Evolutionary conservation across 2,329 filamentous ascomycete genomes (phyloP).

Genomic region (Verticillium zaregamsianum): DNA sequence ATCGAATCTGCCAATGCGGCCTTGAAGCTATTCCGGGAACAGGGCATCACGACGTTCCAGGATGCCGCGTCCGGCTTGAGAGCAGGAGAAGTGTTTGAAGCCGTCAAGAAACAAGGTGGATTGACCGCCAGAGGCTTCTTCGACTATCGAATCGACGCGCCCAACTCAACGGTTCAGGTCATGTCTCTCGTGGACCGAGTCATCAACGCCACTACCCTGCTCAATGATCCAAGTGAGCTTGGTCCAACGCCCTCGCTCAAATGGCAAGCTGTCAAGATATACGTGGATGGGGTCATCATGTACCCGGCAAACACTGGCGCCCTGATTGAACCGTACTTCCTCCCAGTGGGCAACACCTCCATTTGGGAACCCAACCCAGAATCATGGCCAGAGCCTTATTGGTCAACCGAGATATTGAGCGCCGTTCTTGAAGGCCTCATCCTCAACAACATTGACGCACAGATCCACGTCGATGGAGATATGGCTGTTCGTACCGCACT

Average conservation of each 20-base stretch:
- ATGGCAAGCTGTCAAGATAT: conserved; percentile 22
- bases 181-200: conserved; percentile 11
- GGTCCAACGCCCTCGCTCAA: conserved; percentile 17
- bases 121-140: conserved; percentile 20
- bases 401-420: conserved; percentile 16
- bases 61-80: conserved; percentile 15
- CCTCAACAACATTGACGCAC: conserved; percentile 3
- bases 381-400: conserved; percentile 29
- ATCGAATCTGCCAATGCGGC: conserved; percentile 16
- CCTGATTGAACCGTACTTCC: conserved; percentile 20
- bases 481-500: conserved; percentile 18
- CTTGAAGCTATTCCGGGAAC: conserved; percentile 20
- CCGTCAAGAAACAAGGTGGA: conserved; percentile 16
- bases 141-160: conserved; percentile 20
- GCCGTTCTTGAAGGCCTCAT: conserved; percentile 18
- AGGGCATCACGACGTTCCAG: conserved; percentile 21
- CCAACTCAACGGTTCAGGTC: conserved; percentile 10
- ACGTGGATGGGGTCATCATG: conserved; percentile 21
- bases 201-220: conserved; percentile 4
- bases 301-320: conserved; percentile 22
- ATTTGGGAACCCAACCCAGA: conserved; percentile 4
- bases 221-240: conserved; percentile 12
- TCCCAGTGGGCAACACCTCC: conserved; percentile 10
- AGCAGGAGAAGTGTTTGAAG: conserved; percentile 12
- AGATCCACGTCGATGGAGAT: conserved; percentile 20